Conservation (phyloP, 768 basidiomycete genomes). For the Coprinopsis marcescibilis region DNA sequence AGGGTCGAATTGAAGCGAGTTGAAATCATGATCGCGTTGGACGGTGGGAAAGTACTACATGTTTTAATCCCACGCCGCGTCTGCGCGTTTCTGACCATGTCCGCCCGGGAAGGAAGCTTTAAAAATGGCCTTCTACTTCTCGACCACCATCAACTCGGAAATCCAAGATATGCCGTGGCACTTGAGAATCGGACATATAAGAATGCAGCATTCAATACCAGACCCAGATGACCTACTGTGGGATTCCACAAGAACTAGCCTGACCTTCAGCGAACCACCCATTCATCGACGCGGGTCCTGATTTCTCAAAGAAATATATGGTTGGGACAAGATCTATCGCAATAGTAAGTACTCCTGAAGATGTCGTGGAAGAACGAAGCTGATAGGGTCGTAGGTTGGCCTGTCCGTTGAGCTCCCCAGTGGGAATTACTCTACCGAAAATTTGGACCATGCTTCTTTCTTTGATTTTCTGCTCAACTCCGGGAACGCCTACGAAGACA, state of each 20-base stretch:
- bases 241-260: too few relatives aligned
- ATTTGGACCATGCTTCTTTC: constrained; percentile 30
- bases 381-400: constrained; percentile 23
- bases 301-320: too few relatives aligned
- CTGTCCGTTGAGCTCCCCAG: constrained; percentile 35
- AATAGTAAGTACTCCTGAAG: neutral
- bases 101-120: neutral
- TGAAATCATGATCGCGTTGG: too few relatives aligned
- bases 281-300: too few relatives aligned
- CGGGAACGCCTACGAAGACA: constrained; percentile 25
- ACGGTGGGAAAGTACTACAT: neutral
- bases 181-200: neutral
- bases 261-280: too few relatives aligned
- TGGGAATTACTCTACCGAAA: constrained; percentile 20
- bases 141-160: neutral
- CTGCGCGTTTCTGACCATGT: too few relatives aligned
- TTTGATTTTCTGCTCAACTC: constrained; percentile 30
- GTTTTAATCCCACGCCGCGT: neutral
- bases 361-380: neutral
- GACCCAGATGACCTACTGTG: too few relatives aligned
- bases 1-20: too few relatives aligned
- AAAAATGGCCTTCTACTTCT: neutral
- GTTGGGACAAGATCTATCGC: neutral
- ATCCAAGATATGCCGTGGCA: neutral
- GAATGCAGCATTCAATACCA: too few relatives aligned